phyloP scores from a whole-genome alignment of 352 stramenopile genomes.

The Globisporangium nunn region DNA sequence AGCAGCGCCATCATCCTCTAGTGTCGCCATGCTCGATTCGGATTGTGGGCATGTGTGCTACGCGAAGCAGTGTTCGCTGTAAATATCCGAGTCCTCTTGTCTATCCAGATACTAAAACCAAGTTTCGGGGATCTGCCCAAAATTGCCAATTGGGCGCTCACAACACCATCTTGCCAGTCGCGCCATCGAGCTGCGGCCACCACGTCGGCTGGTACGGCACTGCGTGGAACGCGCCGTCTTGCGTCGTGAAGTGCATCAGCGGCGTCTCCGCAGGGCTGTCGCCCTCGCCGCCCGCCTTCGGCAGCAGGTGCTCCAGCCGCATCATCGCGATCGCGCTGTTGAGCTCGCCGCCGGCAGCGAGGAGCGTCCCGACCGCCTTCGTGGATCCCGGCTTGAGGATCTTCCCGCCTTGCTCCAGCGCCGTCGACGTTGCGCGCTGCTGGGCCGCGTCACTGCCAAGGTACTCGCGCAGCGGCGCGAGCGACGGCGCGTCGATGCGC shows the following conservation, averaged over 20 bases:
- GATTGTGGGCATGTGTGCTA: neutral
- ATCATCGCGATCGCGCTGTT: constrained; percentile 67
- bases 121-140: neutral
- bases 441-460: constrained; percentile 27
- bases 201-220: constrained; percentile 69
- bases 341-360: constrained; percentile 29
- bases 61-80: neutral
- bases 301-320: constrained; percentile 57
- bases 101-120: neutral
- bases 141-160: constrained; percentile 9
- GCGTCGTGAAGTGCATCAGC: constrained; percentile 53
- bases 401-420: constrained; percentile 30
- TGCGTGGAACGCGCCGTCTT: constrained; percentile 56
- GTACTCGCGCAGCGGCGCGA: constrained; percentile 34
- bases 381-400: constrained; percentile 45
- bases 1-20: neutral
- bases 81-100: neutral
- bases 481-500: constrained; percentile 33
- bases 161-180: constrained; percentile 70
- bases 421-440: constrained; percentile 10
- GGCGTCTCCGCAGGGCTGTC: constrained; percentile 11
- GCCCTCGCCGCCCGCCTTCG: constrained; percentile 26
- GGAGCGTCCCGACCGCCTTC: constrained; percentile 56
- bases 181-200: constrained; percentile 64
- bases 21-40: neutral